A percentile compares a stretch with the other conserved stretches of the same genome.
Evolutionary conservation across 2,329 filamentous ascomycete genomes (phyloP).

Genomic region (Intubia oerlemansii): DNA sequence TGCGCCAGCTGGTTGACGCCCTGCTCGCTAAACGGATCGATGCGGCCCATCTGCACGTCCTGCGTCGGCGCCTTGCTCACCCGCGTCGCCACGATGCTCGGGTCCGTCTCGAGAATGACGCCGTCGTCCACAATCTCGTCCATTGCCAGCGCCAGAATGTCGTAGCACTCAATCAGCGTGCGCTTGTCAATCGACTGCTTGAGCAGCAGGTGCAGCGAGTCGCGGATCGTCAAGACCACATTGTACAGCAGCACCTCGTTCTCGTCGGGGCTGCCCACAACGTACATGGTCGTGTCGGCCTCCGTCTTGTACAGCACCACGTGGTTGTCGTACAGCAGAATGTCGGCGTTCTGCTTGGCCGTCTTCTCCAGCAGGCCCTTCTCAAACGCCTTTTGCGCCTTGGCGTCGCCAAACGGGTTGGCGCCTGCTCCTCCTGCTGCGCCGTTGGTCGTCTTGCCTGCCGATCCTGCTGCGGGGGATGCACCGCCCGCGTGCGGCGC

Average conservation of each 20-base stretch:
- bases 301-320: conserved; percentile 97
- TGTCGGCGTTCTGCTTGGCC: conserved; percentile 82
- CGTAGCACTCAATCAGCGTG: conserved; percentile 97
- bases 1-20: conserved; percentile 87
- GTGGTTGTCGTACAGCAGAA: conserved; percentile 92
- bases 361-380: conserved; percentile 91
- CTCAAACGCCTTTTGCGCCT: conserved; percentile 91
- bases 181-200: conserved; percentile 98
- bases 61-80: conserved; percentile 83
- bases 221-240: conserved; percentile 74
- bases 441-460: conserved; percentile 3
- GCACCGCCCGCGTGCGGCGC: conserved; percentile 33
- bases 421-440: neutral
- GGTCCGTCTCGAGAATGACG: conserved; percentile 92
- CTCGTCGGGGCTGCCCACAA: conserved; percentile 78
- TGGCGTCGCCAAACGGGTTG: conserved; percentile 60
- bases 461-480: too few species aligned
- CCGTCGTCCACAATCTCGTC: conserved; percentile 93
- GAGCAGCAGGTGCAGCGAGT: conserved; percentile 75
- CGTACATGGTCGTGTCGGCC: conserved; percentile 85
- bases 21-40: conserved; percentile 78
- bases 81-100: conserved; percentile 76
- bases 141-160: conserved; percentile 78
- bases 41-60: conserved; percentile 79
- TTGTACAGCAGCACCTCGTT: conserved; percentile 96